Evolutionary conservation across 202 grass and related monocot species (phyloP), one percentile per base, ranked within the genome.

Genomic region (Setaria italica): DNA sequence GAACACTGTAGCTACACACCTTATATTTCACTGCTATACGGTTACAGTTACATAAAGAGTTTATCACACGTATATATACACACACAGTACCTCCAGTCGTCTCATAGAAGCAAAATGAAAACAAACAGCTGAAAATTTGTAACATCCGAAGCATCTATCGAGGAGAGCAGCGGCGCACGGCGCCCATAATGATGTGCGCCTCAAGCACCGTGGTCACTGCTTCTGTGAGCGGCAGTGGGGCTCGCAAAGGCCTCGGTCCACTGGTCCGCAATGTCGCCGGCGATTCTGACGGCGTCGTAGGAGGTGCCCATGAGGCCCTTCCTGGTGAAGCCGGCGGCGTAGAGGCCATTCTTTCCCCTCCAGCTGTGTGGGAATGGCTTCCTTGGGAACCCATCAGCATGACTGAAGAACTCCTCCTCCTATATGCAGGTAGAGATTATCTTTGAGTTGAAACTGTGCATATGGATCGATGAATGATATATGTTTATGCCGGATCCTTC

Each of bases 301-400:
- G 94, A 97, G 72, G 91, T 87, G 10, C 94, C 94, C 34, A 89
- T 78, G 51, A 97, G 90, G 77, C 92, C 94, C 73, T 69, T 75
- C 80, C 58, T 89, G 66, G 91, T 92, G 80, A 97, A 97, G 7
- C 94, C 94, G 1, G 90, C 86, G 20, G 94, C 94, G 11, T 97
- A 94, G 47, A 97, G 84, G 32, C 91, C 90, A 12, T 91, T 92
- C 74, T 90, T 80, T 4, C 94, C 94, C 50, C 87, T 94, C 94
- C 94, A 97, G 77, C 87, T 89, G 55, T 94, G 81, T 9, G 91
- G 91, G 70, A 97, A 97, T 48, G 85, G 55, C 78, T 80, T 89
- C 63, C 57, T 92, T 25, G 94, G 94, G 76, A 87, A 85, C 65
- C 94, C 94, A 70, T 97, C 89, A 7, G 15, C 57, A 8, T 88